Base-by-base conservation (phyloP, 1,139 yeast genomes). In the Kodamaea derodonti region DNA sequence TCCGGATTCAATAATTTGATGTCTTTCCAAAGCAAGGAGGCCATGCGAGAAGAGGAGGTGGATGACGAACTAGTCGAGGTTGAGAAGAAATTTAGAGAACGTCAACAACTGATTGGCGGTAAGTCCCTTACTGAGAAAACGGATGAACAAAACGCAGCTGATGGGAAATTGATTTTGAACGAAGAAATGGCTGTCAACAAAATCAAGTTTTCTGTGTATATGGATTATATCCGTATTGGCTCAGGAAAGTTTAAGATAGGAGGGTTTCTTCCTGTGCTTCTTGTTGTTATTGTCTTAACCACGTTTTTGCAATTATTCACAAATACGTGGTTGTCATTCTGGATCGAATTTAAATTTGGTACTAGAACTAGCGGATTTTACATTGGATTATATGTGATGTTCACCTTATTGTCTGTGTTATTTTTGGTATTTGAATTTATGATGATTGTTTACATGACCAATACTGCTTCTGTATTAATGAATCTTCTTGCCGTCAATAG, bases 291-390 rank as follows among this genome's bases (percentile, higher is more conserved):
- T 60, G 9, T 50, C 2, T 46, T 80, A 5, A 57, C 78, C 4
- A 74, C 87, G 0, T 85, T 84, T 50, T 67, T 72, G 41, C 71
- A 67, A 34, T 57, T 84, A 27, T 84, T 85, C 52, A 70, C 84
- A 25, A 84, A 83, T 47, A 80, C 82, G 14, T 88, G 95, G 95
- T 66, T 88, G 42, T 81, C 95, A 1, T 88, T 76, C 56, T 88
- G 97, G 97, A 71, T 84, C 3, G 73, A 70, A 15, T 35, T 65
- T 34, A 79, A 74, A 52, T 86, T 82, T 49, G 37, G 49, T 2
- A 51, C 51, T 13, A 60, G 71, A 33, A 44, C 75, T 1, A 62
- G 70, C 32, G 72, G 74, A 3, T 75, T 78, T 45, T 88, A 87
- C 56, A 83, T 85, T 61, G 95, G 87, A 2, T 41, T 83, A 23